Conservation (phyloP, 2,329 filamentous ascomycete genomes). For the Neopestalotiopsis sp. region DNA sequence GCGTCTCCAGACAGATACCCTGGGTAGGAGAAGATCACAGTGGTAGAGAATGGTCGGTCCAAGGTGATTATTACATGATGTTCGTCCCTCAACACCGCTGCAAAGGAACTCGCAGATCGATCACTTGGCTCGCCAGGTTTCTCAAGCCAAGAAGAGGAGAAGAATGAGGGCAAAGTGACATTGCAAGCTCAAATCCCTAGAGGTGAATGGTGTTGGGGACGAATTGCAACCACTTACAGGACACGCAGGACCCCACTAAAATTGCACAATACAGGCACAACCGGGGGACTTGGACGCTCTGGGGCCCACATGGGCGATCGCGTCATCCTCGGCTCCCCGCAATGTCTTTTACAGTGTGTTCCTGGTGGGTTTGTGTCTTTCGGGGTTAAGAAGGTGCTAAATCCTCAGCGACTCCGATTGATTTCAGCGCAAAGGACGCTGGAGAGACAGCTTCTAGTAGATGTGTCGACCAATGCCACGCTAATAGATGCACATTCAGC, state of each 20-base stretch:
- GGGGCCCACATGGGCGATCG: background rate
- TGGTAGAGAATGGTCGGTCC: background rate
- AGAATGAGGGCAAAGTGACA: background rate
- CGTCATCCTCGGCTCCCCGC: background rate
- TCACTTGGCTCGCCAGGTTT: too few relatives aligned
- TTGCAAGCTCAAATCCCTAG: background rate
- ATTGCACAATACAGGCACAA: background rate
- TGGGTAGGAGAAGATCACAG: background rate
- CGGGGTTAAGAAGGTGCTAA: too few relatives aligned
- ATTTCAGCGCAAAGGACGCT: too few relatives aligned
- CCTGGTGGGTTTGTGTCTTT: too few relatives aligned
- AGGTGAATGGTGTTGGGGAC: background rate
- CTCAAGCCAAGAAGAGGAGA: background rate
- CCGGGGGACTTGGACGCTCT: background rate
- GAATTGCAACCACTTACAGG: background rate
- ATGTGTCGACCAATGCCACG: too few relatives aligned
- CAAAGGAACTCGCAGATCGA: too few relatives aligned
- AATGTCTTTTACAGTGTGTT: background rate
- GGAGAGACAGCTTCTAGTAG: too few relatives aligned
- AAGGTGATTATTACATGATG: too few relatives aligned
- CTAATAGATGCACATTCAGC: too few relatives aligned
- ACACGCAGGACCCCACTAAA: background rate
- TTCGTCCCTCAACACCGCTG: too few relatives aligned
- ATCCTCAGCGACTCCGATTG: too few relatives aligned
- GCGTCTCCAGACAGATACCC: background rate